A percentile compares a stretch with the other conserved stretches of the same genome.
Conservation (phyloP, 768 basidiomycete species). For the Hydnomerulius pinastri region DNA sequence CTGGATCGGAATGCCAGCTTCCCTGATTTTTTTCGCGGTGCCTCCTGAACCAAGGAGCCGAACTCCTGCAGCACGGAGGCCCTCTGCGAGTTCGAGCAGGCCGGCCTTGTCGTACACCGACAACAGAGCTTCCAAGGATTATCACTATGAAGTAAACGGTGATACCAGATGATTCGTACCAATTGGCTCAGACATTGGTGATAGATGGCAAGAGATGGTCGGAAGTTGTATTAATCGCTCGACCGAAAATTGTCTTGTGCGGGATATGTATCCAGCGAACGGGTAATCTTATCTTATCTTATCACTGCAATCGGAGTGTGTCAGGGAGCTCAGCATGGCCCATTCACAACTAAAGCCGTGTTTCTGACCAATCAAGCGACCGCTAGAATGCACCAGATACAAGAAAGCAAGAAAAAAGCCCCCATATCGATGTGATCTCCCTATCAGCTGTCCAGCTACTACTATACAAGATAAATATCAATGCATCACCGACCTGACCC, state of each 20-base stretch:
- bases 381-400: constrained; percentile 3
- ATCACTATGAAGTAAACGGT: constrained; percentile 5
- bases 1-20: constrained; percentile 90
- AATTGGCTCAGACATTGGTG: constrained; percentile 29
- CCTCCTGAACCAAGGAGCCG: constrained; percentile 93
- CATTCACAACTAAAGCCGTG: too few relatives aligned
- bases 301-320: too few relatives aligned
- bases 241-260: constrained; percentile 9
- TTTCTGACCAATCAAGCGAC: constrained; percentile 13
- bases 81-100: constrained; percentile 85
- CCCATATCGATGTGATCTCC: too few relatives aligned
- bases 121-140: constrained; percentile 63
- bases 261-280: constrained; percentile 3
- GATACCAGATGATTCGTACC: constrained; percentile 17
- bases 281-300: constrained; percentile 8
- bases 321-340: too few relatives aligned
- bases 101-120: constrained; percentile 97
- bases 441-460: background rate
- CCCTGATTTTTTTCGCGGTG: constrained; percentile 96
- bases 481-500: constrained; percentile 36
- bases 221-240: background rate
- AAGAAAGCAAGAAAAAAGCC: constrained; percentile 3
- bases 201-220: constrained; percentile 5
- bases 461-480: constrained; percentile 9
- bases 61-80: constrained; percentile 80